Base-by-base conservation (phyloP, 2,329 filamentous ascomycete genomes). In the Alternaria dauci region DNA sequence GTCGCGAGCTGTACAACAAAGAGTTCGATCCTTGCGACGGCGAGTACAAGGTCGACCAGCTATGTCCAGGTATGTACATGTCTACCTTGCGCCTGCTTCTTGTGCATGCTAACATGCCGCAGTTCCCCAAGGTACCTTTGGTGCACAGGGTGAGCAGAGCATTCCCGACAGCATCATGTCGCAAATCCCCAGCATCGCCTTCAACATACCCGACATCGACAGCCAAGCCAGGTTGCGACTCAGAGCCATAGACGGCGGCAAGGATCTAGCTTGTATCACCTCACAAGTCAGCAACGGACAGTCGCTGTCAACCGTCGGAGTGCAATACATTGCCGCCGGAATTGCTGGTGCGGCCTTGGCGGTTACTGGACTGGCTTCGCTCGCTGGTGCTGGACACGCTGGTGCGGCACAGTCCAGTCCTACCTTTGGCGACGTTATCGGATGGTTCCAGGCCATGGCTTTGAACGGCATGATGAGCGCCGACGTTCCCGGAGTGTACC, bases 401-500 rank as follows among this genome's bases (percentile, higher is more conserved):
- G 81, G 80, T 46, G 83, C 82, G 18, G 84, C 88, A 2, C 85
- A 90, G 11, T 83, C 89, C 41, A 95, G 92, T 70, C 95, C 95
- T 26, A 92, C 90, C 54, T 97, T 98, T 76, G 85, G 85, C 44
- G 92, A 97, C 73, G 89, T 96, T 48, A 86, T 97, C 68, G 89
- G 90, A 63, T 96, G 92, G 87, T 97, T 98, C 79, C 94, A 98
- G 80, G 90, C 91, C 51, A 91, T 98, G 84, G 93, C 95, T 28
- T 91, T 95, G 83, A 97, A 95, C 79, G 94, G 95, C 67, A 98
- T 98, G 95, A 85, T 97, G 77, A 96, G 92, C 61, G 94, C 96
- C 71, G 87, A 89, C 71, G 93, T 97, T 69, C 95, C 95, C 4
- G 84, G 88, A 36, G 88, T 98, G 38, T 98, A 98, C 81, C 88